Conservation (phyloP, 2,329 filamentous ascomycete species). For the Fusarium continuum region DNA sequence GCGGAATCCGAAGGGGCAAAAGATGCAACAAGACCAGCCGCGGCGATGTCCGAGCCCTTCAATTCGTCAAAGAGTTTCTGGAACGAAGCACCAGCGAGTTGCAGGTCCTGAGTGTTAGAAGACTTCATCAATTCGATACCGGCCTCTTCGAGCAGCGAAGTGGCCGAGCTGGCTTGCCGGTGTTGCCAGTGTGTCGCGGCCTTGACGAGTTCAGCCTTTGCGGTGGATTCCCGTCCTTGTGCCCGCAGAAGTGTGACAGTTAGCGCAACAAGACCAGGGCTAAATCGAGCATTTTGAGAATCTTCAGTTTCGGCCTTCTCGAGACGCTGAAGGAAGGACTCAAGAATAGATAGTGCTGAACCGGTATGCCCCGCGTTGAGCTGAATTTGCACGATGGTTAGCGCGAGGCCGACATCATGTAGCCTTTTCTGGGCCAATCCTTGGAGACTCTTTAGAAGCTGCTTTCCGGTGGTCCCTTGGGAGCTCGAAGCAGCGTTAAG, state of each 20-base stretch:
- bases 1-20: conserved; percentile 70
- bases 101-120: conserved; percentile 71
- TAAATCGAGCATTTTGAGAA: conserved; percentile 76
- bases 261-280: conserved; percentile 84
- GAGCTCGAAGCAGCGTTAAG: conserved; percentile 78
- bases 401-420: conserved; percentile 79
- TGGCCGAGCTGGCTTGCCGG: conserved; percentile 57
- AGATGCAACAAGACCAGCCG: conserved; percentile 87
- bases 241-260: conserved; percentile 80
- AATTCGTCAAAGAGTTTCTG: conserved; percentile 72
- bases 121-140: conserved; percentile 85
- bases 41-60: conserved; percentile 72
- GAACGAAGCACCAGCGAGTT: conserved; percentile 81
- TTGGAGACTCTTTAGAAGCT: conserved; percentile 74
- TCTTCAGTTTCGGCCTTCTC: conserved; percentile 67
- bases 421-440: conserved; percentile 77
- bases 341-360: conserved; percentile 78
- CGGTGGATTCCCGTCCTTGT: conserved; percentile 76
- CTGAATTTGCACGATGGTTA: conserved; percentile 86
- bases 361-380: conserved; percentile 75
- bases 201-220: conserved; percentile 77
- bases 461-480: conserved; percentile 69
- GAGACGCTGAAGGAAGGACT: conserved; percentile 77
- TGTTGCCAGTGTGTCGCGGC: conserved; percentile 84
- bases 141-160: conserved; percentile 80